These are phyloP conservation scores for Cucumis hystrix DNA, from an alignment of 306 rosid species.

Conservation along the genomic window DNA sequence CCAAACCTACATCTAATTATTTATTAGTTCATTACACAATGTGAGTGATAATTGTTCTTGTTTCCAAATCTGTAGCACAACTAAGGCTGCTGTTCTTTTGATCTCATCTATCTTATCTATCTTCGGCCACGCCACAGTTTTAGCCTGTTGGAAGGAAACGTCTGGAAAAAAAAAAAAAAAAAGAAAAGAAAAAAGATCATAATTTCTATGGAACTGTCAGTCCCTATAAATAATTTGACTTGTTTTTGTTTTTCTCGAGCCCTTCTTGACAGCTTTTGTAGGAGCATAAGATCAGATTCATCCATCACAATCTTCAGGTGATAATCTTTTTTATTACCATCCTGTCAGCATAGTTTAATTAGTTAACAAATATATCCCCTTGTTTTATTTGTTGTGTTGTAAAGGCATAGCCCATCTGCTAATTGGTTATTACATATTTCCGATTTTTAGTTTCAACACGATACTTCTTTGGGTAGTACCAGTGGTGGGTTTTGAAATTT, in stretches of 20 bases:
- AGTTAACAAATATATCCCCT: no score
- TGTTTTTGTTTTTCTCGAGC: neutral
- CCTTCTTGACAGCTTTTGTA: neutral
- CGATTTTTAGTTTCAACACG: no score
- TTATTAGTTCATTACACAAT: neutral
- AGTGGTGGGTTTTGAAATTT: neutral
- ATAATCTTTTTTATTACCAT: neutral
- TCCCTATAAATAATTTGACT: neutral
- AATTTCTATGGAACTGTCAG: neutral
- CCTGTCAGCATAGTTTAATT: no score
- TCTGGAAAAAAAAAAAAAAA: neutral
- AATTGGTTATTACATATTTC: no score
- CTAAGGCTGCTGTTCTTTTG: neutral
- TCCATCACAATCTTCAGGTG: neutral
- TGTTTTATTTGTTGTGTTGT: no score
- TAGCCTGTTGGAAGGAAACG: neutral
- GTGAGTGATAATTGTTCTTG: neutral
- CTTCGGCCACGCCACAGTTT: neutral
- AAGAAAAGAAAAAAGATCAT: no score
- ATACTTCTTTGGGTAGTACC: neutral
- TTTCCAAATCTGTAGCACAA: neutral
- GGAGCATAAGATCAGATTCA: neutral
- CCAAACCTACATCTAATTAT: neutral
- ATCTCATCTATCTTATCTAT: neutral
- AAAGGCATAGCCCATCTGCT: no score